Conservation (phyloP, 1,284 basidiomycete genomes). For the Peniophora sp. region DNA sequence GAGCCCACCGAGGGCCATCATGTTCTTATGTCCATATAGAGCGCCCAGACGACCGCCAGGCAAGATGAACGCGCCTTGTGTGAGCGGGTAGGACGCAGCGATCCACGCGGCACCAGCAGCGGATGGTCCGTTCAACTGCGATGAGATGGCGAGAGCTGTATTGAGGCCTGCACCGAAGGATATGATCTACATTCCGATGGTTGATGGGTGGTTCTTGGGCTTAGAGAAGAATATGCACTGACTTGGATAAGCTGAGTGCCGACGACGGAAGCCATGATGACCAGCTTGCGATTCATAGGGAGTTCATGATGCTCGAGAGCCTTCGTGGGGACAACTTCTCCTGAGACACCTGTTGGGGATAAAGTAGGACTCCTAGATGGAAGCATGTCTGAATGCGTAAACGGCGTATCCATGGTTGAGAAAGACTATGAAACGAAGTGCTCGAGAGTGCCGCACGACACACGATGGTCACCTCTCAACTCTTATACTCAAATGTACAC, state of each 20-base stretch:
- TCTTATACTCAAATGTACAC: too few species aligned
- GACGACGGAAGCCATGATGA: conserved; percentile 1
- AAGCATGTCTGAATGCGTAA: too few species aligned
- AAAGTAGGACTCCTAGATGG: too few species aligned
- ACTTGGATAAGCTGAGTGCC: background rate
- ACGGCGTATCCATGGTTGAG: too few species aligned
- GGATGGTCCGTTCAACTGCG: background rate
- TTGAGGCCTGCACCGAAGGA: background rate
- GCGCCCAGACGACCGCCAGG: conserved; percentile 7
- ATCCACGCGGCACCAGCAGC: background rate
- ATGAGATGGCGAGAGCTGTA: background rate
- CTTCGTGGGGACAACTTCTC: too few species aligned
- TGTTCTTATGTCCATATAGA: conserved; percentile 6
- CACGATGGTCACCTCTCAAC: too few species aligned
- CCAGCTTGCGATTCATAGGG: background rate
- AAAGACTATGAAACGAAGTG: too few species aligned
- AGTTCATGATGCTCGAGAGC: background rate
- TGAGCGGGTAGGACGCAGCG: conserved; percentile 4
- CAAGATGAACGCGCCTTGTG: conserved; percentile 6
- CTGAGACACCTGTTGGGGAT: too few species aligned
- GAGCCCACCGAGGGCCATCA: conserved; percentile 4
- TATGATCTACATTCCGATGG: background rate
- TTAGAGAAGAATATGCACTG: background rate
- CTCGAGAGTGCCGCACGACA: too few species aligned
- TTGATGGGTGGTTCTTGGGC: too few species aligned